Conservation (phyloP, 106 monocot species). For the Dioscorea dumetorum region DNA sequence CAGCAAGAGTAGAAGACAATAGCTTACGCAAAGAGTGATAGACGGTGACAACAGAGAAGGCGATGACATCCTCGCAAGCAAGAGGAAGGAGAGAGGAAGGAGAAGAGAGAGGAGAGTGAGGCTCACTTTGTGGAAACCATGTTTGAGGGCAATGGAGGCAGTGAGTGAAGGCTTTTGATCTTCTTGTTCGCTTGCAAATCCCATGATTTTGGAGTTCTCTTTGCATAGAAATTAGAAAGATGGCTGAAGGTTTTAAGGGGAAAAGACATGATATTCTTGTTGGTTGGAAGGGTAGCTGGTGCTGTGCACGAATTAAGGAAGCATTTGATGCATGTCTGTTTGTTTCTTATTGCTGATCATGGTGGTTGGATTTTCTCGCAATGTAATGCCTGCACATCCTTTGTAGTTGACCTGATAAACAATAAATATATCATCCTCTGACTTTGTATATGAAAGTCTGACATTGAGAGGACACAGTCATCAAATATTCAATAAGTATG, state of each 20-base stretch:
- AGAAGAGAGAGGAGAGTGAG: constrained; percentile 1
- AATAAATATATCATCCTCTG: no score
- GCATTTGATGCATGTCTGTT: not conserved
- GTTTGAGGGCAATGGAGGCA: not conserved
- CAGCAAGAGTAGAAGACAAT: not conserved
- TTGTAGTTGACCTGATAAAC: no score
- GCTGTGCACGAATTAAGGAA: not conserved
- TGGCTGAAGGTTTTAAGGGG: not conserved
- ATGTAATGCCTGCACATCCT: constrained; percentile 1
- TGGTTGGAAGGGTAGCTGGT: not conserved
- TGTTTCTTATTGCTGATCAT: not conserved
- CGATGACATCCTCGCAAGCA: not conserved
- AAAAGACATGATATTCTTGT: not conserved
- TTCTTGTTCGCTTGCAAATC: not conserved
- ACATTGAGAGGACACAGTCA: no score
- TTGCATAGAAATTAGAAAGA: not conserved
- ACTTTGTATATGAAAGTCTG: no score
- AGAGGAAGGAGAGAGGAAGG: constrained; percentile 8
- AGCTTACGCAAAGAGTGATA: not conserved
- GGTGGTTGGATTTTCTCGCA: not conserved
- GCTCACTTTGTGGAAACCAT: constrained; percentile 5
- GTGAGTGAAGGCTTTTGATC: not conserved
- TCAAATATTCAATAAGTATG: no score
- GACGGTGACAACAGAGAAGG: not conserved
- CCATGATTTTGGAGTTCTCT: not conserved